Evolutionary conservation across 768 basidiomycete genomes (phyloP).

Genomic region (Thelephora aurantiotincta): DNA sequence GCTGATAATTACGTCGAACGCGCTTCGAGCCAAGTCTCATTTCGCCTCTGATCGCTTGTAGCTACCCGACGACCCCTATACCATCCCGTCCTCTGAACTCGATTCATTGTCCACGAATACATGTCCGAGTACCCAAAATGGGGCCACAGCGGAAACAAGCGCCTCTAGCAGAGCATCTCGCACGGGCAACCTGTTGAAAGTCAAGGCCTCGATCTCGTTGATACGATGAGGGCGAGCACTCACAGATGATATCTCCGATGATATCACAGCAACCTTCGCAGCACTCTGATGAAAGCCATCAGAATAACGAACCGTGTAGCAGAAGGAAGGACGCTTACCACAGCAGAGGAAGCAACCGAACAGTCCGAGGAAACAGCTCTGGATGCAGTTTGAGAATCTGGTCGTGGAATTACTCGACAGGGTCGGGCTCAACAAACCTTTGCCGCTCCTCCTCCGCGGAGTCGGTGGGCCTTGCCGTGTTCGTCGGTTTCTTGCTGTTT

Average conservation of each 20-base stretch:
- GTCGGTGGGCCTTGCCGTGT: slow-evolving; percentile 34
- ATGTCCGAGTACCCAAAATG: not conserved
- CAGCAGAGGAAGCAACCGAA: slow-evolving; percentile 62
- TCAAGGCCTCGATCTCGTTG: not conserved
- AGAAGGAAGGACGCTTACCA: slow-evolving; percentile 26
- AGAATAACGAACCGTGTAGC: not conserved
- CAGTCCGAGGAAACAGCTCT: slow-evolving; percentile 57
- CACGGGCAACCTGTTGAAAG: slow-evolving; percentile 52
- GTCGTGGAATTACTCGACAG: not conserved
- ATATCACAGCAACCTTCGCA: slow-evolving; percentile 71
- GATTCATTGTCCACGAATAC: not conserved
- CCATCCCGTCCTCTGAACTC: not conserved
- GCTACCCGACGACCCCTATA: not conserved
- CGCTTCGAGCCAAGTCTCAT: not conserved
- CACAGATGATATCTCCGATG: slow-evolving; percentile 56
- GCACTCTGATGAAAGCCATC: slow-evolving; percentile 30
- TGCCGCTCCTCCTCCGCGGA: slow-evolving; percentile 60
- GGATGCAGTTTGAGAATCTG: slow-evolving; percentile 1
- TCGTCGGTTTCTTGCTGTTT: slow-evolving; percentile 18
- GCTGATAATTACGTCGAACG: not conserved
- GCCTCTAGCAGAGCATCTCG: slow-evolving; percentile 54
- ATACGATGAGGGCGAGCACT: slow-evolving; percentile 13
- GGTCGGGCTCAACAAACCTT: slow-evolving; percentile 26
- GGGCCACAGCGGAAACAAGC: not conserved
- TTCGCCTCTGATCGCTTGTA: not conserved